Conservation (phyloP, 768 basidiomycete species). For the Flagelloscypha sp. region DNA sequence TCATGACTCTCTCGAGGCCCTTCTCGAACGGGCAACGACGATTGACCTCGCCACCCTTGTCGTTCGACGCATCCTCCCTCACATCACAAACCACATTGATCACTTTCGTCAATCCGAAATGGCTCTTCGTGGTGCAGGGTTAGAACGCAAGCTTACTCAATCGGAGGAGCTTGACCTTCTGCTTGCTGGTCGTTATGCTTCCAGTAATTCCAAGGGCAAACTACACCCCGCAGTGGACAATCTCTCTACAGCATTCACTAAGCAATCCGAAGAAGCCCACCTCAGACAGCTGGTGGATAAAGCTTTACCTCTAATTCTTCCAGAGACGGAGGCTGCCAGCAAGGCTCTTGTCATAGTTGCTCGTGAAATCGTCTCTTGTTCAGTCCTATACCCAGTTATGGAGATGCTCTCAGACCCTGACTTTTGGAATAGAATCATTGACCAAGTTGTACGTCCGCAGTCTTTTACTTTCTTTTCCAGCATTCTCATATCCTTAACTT, state of each 20-base stretch:
- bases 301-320: conserved; percentile 65
- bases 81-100: conserved; percentile 81
- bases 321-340: conserved; percentile 67
- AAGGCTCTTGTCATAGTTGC: conserved; percentile 63
- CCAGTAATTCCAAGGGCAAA: conserved; percentile 46
- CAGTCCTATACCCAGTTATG: conserved; percentile 78
- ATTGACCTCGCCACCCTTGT: conserved; percentile 71
- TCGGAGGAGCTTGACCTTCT: conserved; percentile 86
- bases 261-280: conserved; percentile 85
- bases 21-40: conserved; percentile 45
- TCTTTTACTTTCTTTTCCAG: conserved; percentile 2
- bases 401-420: conserved; percentile 94
- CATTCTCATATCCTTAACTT: conserved; percentile 5
- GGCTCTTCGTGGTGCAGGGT: conserved; percentile 70
- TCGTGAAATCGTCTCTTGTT: conserved; percentile 76
- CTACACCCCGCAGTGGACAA: conserved; percentile 86
- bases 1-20: conserved; percentile 51
- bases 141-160: conserved; percentile 78
- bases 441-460: conserved; percentile 67
- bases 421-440: conserved; percentile 92
- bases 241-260: conserved; percentile 80
- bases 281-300: conserved; percentile 63
- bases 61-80: conserved; percentile 82
- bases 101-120: conserved; percentile 87
- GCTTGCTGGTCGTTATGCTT: conserved; percentile 73